Base-by-base conservation (phyloP, 495 filamentous ascomycete species). In the Neurospora sp. region DNA sequence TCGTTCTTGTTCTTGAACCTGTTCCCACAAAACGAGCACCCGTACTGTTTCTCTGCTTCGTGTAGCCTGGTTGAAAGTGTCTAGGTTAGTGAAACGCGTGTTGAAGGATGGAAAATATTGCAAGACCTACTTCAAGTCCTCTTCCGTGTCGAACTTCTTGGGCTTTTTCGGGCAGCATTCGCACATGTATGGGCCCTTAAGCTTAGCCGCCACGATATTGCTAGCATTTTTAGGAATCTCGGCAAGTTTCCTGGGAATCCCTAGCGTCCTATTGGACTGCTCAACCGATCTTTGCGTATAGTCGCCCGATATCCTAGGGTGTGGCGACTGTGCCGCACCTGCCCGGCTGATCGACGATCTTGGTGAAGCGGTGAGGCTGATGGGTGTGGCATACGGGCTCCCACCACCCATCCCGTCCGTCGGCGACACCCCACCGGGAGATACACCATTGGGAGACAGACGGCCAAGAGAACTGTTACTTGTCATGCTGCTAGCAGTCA, bases 1-100 rank as follows among this genome's bases (percentile, higher is more conserved):
- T 99, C 96, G 74, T 99, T 99, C 81, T 99, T 99, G 84, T 99
- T 99, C 82, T 99, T 99, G 86, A 99, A 99, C 27, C 94, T 89
- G 80, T 98, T 98, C 53, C 90, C 90, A 80, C 96, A 99, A 81
- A 91, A 98, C 20, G 89, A 86, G 79, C 96, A 99, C 70, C 89
- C 89, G 81, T 98, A 98, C 81, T 99, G 96, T 80, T 98, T 99
- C 79, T 99, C 96, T 75, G 92, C 90, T 76, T 94, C 92, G 77
- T 99, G 96, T 10, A 81, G 80, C 75, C 87, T 89, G 72, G 27
- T 7, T 65, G 59, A 73, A 71, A 68, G 20, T 78, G 69, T 31
- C 7, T 20, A 10, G 69, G 40, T 75, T 47, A 79, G 75, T 68
- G 37, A 35, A 35, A 70, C 20, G 22, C 2, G 68, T 71, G 39